Conservation (phyloP, 2,329 filamentous ascomycete genomes). For the Sclerotinia trifoliorum region DNA sequence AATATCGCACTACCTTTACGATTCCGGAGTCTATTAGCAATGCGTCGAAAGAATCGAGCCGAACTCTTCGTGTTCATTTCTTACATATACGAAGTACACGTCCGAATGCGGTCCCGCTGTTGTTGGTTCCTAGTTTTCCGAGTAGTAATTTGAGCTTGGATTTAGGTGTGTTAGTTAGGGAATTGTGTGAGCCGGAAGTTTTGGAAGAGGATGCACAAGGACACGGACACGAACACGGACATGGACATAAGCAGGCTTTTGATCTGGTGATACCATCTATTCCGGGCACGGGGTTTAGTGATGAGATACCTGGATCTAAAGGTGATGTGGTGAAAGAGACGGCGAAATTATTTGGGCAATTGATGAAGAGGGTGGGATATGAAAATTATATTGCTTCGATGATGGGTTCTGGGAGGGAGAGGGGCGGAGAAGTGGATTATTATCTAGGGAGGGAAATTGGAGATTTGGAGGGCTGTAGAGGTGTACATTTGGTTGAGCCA, state of each 20-base stretch:
- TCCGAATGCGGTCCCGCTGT: conserved; percentile 57
- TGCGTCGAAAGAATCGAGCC: conserved; percentile 12
- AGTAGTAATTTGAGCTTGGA: conserved; percentile 59
- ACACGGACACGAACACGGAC: too few species aligned
- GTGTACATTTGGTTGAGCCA: conserved; percentile 60
- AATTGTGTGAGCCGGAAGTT: conserved; percentile 12
- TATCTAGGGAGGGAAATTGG: conserved; percentile 51
- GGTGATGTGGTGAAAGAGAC: conserved; percentile 48
- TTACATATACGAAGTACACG: conserved; percentile 58
- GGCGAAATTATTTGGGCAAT: conserved; percentile 53
- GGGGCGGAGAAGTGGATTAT: conserved; percentile 53
- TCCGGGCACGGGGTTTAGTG: conserved; percentile 66
- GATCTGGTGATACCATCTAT: conserved; percentile 66
- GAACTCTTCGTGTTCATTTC: conserved; percentile 60
- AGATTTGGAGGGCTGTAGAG: conserved; percentile 53
- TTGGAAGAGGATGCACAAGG: not conserved
- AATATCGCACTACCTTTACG: conserved; percentile 55
- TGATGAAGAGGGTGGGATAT: conserved; percentile 64
- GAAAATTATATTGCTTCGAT: conserved; percentile 57
- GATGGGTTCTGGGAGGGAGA: conserved; percentile 48
- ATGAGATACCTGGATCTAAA: conserved; percentile 48
- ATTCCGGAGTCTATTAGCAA: not conserved
- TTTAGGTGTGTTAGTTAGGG: not conserved
- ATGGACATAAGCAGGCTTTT: conserved; percentile 50
- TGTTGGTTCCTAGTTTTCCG: conserved; percentile 65